phyloP scores from a whole-genome alignment of 2,329 filamentous ascomycete species.

The Fusarium sp. region DNA sequence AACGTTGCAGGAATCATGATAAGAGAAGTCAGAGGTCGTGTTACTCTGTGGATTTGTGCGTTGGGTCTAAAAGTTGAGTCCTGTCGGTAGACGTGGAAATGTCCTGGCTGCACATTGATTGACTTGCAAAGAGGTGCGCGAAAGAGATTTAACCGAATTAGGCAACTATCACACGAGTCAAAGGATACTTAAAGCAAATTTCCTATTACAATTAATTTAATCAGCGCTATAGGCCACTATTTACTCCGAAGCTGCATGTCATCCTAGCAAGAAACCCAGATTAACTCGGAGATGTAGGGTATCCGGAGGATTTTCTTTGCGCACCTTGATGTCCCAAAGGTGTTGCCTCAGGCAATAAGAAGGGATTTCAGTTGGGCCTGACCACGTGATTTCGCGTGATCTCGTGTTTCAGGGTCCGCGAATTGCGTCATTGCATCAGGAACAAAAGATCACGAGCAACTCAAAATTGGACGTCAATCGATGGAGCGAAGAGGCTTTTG shows the following conservation, averaged over 20 bases:
- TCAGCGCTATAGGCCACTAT: background rate
- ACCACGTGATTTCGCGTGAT: conserved; percentile 2
- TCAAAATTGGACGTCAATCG: background rate
- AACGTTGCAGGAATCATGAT: background rate
- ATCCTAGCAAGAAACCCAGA: background rate
- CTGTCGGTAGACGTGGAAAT: background rate
- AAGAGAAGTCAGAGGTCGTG: background rate
- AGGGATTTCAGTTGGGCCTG: background rate
- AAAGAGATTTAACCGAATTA: background rate
- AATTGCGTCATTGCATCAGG: conserved; percentile 1
- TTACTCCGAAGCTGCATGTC: background rate
- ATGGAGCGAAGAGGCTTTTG: background rate
- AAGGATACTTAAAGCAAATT: background rate
- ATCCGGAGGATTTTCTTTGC: background rate
- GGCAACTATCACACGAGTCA: rapidly evolving
- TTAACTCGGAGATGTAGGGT: background rate
- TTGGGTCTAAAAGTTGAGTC: background rate
- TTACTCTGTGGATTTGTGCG: background rate
- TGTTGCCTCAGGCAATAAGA: background rate
- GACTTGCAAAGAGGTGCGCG: background rate
- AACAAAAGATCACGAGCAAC: background rate
- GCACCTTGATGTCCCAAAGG: background rate
- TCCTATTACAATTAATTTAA: background rate
- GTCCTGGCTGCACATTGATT: background rate
- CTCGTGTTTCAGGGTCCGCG: background rate